Evolutionary conservation across 495 filamentous ascomycete species (phyloP).

Genomic region (Daldinia bambusicola): DNA sequence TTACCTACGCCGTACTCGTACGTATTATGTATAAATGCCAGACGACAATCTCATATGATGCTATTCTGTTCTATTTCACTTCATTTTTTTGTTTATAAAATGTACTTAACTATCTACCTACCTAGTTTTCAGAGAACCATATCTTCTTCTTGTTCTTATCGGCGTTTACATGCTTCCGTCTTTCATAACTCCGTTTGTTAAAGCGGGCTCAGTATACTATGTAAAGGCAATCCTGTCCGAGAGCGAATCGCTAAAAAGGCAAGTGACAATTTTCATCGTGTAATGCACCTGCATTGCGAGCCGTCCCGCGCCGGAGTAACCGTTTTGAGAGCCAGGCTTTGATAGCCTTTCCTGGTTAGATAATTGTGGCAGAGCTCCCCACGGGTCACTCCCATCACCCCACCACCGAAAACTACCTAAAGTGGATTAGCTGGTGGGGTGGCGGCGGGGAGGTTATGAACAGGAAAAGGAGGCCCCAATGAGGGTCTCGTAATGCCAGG

Average conservation of each 20-base stretch:
- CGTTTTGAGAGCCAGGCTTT: not conserved
- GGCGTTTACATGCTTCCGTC: too few relatives aligned
- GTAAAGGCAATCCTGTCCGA: not conserved
- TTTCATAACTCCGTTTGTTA: too few relatives aligned
- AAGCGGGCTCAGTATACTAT: too few relatives aligned
- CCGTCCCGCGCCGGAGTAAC: not conserved
- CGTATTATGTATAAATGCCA: too few relatives aligned
- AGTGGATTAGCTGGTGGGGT: not conserved
- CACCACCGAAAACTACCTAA: not conserved
- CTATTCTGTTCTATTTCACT: too few relatives aligned
- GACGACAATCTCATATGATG: too few relatives aligned
- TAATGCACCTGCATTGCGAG: conserved; percentile 1
- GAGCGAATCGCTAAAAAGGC: not conserved
- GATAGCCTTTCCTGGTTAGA: not conserved
- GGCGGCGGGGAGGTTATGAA: conserved; percentile 1
- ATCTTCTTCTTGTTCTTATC: too few relatives aligned
- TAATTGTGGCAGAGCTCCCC: not conserved
- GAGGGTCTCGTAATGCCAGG: not conserved
- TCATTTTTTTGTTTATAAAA: too few relatives aligned
- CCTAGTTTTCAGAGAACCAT: too few relatives aligned
- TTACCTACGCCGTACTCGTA: too few relatives aligned
- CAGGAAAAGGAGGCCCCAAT: not conserved
- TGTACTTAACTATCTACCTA: too few relatives aligned
- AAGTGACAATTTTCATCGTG: not conserved
- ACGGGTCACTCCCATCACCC: not conserved